phyloP scores from a whole-genome alignment of 768 basidiomycete genomes.

The Pleurotus djamor region DNA sequence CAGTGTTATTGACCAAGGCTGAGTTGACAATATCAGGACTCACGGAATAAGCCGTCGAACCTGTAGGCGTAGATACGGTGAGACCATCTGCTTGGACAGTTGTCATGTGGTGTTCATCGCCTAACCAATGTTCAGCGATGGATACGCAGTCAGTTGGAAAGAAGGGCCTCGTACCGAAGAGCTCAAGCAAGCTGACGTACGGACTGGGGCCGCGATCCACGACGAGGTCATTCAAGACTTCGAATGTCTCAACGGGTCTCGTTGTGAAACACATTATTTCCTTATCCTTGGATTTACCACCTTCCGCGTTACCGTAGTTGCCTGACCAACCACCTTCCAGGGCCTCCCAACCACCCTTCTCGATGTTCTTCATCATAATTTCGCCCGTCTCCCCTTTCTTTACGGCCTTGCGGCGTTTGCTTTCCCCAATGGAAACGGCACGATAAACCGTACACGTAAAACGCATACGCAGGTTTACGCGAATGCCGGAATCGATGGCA shows the following conservation, averaged over 20 bases:
- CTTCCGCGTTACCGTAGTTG: slow-evolving; percentile 31
- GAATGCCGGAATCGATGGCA: slow-evolving; percentile 88
- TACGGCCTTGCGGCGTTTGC: slow-evolving; percentile 73
- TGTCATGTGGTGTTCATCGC: slow-evolving; percentile 98
- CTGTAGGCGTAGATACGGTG: slow-evolving; percentile 94
- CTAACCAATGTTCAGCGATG: slow-evolving; percentile 35
- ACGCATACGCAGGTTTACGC: slow-evolving; percentile 97
- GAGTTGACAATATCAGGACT: slow-evolving; percentile 22
- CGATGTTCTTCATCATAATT: slow-evolving; percentile 94
- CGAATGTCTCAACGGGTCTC: slow-evolving; percentile 92
- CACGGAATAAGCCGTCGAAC: slow-evolving; percentile 98
- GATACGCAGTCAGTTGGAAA: not conserved
- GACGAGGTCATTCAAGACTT: slow-evolving; percentile 94
- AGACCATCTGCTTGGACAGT: slow-evolving; percentile 98
- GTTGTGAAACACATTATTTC: slow-evolving; percentile 99
- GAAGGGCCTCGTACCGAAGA: slow-evolving; percentile 73
- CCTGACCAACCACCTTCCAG: slow-evolving; percentile 77
- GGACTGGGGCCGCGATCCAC: slow-evolving; percentile 98
- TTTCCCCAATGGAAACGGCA: slow-evolving; percentile 73
- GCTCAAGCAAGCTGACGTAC: slow-evolving; percentile 91
- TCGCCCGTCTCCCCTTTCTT: slow-evolving; percentile 94
- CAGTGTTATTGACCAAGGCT: slow-evolving; percentile 7
- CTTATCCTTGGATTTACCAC: slow-evolving; percentile 71
- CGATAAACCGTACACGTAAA: slow-evolving; percentile 99
- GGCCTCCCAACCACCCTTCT: slow-evolving; percentile 93